phyloP scores from a whole-genome alignment of 495 filamentous ascomycete species.

The Neurospora sp. region DNA sequence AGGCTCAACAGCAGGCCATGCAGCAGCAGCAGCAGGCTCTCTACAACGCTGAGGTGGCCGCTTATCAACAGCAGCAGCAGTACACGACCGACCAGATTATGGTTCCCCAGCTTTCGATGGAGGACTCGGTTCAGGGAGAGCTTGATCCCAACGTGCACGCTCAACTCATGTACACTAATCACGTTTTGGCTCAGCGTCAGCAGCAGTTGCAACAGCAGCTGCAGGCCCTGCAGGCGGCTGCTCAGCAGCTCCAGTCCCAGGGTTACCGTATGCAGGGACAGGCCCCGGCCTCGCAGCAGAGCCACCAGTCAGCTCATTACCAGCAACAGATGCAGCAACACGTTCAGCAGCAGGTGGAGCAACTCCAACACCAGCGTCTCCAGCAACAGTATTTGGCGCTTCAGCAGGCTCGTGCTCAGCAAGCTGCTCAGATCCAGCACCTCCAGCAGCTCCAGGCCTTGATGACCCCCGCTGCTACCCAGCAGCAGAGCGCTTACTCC shows the following conservation, averaged over 20 bases:
- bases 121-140: constrained; percentile 51
- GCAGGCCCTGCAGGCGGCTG: constrained; percentile 45
- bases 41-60: not conserved
- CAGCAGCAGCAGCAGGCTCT: not conserved
- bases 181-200: constrained; percentile 80
- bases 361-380: constrained; percentile 29
- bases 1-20: constrained; percentile 6
- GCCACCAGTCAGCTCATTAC: constrained; percentile 32
- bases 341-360: constrained; percentile 25
- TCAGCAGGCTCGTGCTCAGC: not conserved
- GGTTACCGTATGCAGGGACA: constrained; percentile 50
- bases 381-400: not conserved
- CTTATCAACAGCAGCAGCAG: constrained; percentile 30
- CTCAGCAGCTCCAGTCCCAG: constrained; percentile 79
- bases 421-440: constrained; percentile 17
- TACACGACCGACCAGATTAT: constrained; percentile 69
- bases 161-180: constrained; percentile 73
- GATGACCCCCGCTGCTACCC: constrained; percentile 31
- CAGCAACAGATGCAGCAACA: constrained; percentile 31
- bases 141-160: constrained; percentile 78
- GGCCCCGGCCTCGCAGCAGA: constrained; percentile 32
- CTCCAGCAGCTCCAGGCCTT: constrained; percentile 66
- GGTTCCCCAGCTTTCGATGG: constrained; percentile 65
- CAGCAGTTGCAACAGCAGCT: constrained; percentile 63
- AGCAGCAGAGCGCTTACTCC: constrained; percentile 55